Evolutionary conservation across 768 basidiomycete species (phyloP).

Genomic region (Suillus luteus): DNA sequence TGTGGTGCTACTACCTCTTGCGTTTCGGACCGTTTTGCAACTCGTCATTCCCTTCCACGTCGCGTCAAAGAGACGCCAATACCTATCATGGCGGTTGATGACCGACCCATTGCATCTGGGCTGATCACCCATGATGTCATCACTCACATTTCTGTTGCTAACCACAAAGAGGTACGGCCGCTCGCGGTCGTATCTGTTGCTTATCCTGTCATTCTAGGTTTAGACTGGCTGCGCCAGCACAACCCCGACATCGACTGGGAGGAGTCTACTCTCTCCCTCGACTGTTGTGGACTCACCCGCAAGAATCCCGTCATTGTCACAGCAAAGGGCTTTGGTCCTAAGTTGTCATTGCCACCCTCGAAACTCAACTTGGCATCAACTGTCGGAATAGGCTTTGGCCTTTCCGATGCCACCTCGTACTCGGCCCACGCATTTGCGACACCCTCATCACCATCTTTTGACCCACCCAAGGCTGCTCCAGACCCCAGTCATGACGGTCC

Average conservation of each 20-base stretch:
- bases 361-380: background rate
- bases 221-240: constrained; percentile 9
- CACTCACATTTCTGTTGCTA: constrained; percentile 25
- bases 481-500: too few species aligned
- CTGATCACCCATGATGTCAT: constrained; percentile 41
- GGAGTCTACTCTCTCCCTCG: constrained; percentile 21
- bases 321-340: constrained; percentile 32
- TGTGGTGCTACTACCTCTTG: constrained; percentile 38
- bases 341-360: constrained; percentile 17
- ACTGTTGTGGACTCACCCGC: constrained; percentile 20
- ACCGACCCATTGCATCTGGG: constrained; percentile 42
- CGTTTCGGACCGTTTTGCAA: constrained; percentile 38
- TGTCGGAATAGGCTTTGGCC: constrained; percentile 21
- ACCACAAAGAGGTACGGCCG: constrained; percentile 33
- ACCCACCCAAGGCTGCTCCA: too few species aligned
- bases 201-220: constrained; percentile 29
- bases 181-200: constrained; percentile 35
- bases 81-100: constrained; percentile 40
- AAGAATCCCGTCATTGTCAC: constrained; percentile 21
- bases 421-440: too few species aligned
- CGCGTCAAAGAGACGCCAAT: constrained; percentile 30
- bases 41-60: constrained; percentile 35
- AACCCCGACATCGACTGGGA: constrained; percentile 6
- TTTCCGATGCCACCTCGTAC: background rate
- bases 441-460: too few species aligned